These are phyloP conservation scores for Thozetella sp. DNA, from an alignment of 495 filamentous ascomycete genomes.

Conservation along the genomic window DNA sequence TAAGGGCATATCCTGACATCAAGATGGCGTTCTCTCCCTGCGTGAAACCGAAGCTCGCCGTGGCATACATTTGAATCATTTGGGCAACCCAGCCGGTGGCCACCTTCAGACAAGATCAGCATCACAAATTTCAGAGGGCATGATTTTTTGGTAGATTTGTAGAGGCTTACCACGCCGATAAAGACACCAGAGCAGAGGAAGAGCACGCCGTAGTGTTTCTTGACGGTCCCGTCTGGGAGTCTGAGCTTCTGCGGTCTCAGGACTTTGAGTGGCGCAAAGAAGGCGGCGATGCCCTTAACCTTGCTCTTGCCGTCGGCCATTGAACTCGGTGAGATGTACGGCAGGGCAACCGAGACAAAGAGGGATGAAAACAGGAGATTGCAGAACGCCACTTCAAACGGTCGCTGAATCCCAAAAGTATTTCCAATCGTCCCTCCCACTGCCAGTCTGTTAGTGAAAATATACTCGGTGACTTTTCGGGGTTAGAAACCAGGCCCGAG, in stretches of 20 bases:
- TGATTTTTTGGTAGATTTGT: too few relatives aligned
- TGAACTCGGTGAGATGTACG: constrained; percentile 37
- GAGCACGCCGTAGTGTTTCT: constrained; percentile 50
- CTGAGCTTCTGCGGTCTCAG: constrained; percentile 48
- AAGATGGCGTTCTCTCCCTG: constrained; percentile 55
- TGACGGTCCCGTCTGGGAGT: constrained; percentile 36
- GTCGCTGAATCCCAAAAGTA: constrained; percentile 46
- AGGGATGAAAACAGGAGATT: constrained; percentile 42
- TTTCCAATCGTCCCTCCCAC: constrained; percentile 56
- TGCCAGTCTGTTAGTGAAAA: constrained; percentile 11
- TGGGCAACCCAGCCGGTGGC: constrained; percentile 56
- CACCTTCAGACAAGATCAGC: too few relatives aligned
- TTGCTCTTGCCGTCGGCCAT: constrained; percentile 28
- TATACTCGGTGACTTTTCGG: background rate
- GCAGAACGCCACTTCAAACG: constrained; percentile 52
- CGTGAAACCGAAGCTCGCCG: constrained; percentile 52
- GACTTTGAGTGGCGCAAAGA: constrained; percentile 56
- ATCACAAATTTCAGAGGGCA: too few relatives aligned
- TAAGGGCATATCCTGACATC: constrained; percentile 51
- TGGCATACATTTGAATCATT: constrained; percentile 55
- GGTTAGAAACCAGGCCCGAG: background rate
- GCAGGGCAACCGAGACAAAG: constrained; percentile 36
- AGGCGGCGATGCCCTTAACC: constrained; percentile 34
- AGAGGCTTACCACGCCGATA: constrained; percentile 46
- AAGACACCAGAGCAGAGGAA: constrained; percentile 57